A percentile compares a stretch with the other conserved stretches of the same genome.
phyloP scores from a whole-genome alignment of 352 stramenopile species.

The Globisporangium spinosum region DNA sequence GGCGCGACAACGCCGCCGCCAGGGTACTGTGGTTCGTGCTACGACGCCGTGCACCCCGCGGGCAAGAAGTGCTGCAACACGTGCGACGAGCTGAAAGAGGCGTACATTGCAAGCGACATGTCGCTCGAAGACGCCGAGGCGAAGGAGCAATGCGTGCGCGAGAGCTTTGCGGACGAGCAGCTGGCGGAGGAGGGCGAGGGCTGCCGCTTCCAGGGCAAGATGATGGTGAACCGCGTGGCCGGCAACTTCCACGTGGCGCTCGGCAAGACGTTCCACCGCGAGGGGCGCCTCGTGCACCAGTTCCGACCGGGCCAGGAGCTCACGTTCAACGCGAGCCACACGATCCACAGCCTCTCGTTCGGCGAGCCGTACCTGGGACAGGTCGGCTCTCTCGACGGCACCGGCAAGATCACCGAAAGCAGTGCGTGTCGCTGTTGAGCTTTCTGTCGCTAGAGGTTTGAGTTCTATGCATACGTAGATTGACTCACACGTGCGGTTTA shows the following conservation, averaged over 20 bases:
- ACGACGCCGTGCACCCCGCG: conserved; percentile 75
- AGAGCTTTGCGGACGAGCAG: conserved; percentile 57
- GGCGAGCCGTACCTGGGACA: conserved; percentile 44
- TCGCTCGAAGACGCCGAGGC: conserved; percentile 72
- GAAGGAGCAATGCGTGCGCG: conserved; percentile 77
- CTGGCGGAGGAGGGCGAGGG: conserved; percentile 76
- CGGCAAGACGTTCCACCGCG: conserved; percentile 73
- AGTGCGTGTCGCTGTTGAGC: conserved; percentile 24
- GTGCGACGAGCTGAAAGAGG: conserved; percentile 82
- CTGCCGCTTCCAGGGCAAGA: conserved; percentile 74
- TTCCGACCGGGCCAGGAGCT: conserved; percentile 77
- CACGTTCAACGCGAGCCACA: conserved; percentile 76
- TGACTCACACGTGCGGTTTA: conserved; percentile 1
- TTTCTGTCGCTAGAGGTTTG: neutral
- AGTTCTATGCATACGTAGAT: neutral
- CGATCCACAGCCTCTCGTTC: conserved; percentile 78
- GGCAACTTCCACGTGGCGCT: conserved; percentile 86
- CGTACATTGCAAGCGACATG: conserved; percentile 67
- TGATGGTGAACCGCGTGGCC: conserved; percentile 83
- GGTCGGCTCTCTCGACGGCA: conserved; percentile 49
- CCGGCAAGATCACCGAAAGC: conserved; percentile 40
- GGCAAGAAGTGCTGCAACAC: conserved; percentile 80
- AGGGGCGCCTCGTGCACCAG: conserved; percentile 78
- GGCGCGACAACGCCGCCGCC: conserved; percentile 47
- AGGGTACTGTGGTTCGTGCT: conserved; percentile 96